These are phyloP conservation scores for Solanum piurae DNA, from an alignment of 257 asterid genomes.

Conservation along the genomic window DNA sequence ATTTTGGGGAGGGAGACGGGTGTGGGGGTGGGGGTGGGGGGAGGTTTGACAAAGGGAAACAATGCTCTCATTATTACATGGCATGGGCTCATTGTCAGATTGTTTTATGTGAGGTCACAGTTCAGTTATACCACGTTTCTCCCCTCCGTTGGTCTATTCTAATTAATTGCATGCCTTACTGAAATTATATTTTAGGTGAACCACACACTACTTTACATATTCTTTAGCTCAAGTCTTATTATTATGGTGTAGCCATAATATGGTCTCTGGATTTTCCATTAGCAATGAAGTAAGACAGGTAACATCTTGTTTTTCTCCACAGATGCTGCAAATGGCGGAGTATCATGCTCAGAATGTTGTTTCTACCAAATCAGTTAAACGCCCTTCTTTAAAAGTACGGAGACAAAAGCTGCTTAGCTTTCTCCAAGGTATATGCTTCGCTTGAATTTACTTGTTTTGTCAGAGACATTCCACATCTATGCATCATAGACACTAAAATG, in stretches of 20 bases:
- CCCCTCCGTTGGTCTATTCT: background rate
- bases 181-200: background rate
- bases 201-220: background rate
- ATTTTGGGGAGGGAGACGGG: background rate
- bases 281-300: background rate
- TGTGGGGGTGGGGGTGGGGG: background rate
- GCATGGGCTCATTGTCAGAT: background rate
- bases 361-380: conserved; percentile 61
- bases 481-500: background rate
- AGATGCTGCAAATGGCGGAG: conserved; percentile 92
- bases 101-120: background rate
- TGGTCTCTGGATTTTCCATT: background rate
- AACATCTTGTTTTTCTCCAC: conserved; percentile 13
- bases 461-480: background rate
- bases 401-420: conserved; percentile 75
- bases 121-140: background rate
- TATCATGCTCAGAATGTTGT: conserved; percentile 63
- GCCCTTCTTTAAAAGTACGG: conserved; percentile 83
- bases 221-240: background rate
- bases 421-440: conserved; percentile 59
- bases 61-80: background rate
- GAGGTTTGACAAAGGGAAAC: background rate
- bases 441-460: background rate
- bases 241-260: background rate
- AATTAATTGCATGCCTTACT: background rate